Evolutionary conservation across 2,329 filamentous ascomycete genomes (phyloP).

Genomic region (Colletotrichum lentis): DNA sequence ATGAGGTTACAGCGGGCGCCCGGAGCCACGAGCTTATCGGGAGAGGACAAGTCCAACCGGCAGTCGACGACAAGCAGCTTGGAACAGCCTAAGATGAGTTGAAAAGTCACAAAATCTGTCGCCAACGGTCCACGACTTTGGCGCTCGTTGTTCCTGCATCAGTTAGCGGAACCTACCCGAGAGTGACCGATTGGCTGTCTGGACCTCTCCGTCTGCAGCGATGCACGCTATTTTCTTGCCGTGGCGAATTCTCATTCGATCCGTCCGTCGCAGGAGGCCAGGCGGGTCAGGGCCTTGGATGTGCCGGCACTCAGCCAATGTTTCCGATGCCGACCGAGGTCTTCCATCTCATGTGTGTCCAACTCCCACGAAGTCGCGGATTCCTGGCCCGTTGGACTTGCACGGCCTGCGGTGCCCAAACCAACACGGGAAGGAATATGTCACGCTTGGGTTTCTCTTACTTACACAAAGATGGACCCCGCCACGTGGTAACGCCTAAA

Average conservation of each 20-base stretch:
- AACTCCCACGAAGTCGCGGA: too few relatives aligned
- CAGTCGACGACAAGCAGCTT: neutral
- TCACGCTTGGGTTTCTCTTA: neutral
- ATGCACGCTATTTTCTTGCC: constrained; percentile 18
- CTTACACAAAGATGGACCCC: neutral
- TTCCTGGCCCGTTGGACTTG: neutral
- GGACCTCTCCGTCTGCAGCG: constrained; percentile 9
- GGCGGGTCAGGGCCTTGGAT: constrained; percentile 5
- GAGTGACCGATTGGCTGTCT: constrained; percentile 15
- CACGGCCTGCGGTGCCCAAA: constrained; percentile 10
- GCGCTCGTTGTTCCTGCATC: constrained; percentile 35
- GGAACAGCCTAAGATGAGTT: neutral
- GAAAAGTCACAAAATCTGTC: neutral
- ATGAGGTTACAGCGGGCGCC: neutral
- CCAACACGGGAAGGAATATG: neutral
- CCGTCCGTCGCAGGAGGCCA: neutral
- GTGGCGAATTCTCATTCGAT: constrained; percentile 34
- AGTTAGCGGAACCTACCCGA: constrained; percentile 32
- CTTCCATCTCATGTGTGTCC: neutral
- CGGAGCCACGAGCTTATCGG: neutral
- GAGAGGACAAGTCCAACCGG: neutral
- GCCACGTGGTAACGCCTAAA: constrained; percentile 13
- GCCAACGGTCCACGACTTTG: constrained; percentile 5
- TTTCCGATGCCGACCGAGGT: neutral
- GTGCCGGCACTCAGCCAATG: constrained; percentile 14